Base-by-base conservation (phyloP, 257 asterid genomes). In the Gentiana dahurica region DNA sequence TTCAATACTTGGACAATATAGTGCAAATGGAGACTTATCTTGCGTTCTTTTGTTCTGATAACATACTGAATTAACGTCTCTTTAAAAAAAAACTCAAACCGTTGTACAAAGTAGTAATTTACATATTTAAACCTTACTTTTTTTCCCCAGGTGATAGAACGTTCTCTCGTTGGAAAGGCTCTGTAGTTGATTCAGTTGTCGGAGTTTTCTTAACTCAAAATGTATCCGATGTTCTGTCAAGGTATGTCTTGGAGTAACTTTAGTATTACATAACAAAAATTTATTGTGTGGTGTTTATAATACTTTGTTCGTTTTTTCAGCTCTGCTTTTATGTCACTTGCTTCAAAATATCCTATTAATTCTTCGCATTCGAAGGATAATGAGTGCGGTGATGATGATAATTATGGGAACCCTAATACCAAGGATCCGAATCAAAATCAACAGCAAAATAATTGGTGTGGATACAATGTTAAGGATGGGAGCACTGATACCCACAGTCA, bases 121-220 rank as follows among this genome's bases (percentile, higher is more conserved):
- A 8, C 2, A 53, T 36, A 34, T 12, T 12, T 64, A 43, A 65
- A 55, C 33, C 57, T n/a, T 54, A 53, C 38, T 58, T 55, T 61
- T 61, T 15, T 47, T 43, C 62, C 68, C 59, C 75, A 81, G 84
- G 90, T 6, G 53, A 75, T 33, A 74, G 73, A 24, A 41, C 52
- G 1, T 81, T 79, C 68, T 67, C 68, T 5, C 59, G 48, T 9
- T 84, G 94, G 94, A 79, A 79, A 71, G 87, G 90, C 12, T 77
- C 90, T 3, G 78, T 79, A 5, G 64, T 81, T 32, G 85, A 79
- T 53, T 84, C 90, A 6, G 66, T 75, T 5, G 63, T 77, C 47
- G 94, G 90, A 37, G 90, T 78, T 41, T 75, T 52, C 62, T 79
- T 84, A 35, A 84, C 89, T 60, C 89, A 81, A 70, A 84, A 84